Evolutionary conservation across 1,139 yeast genomes (phyloP).

Genomic region (Maudiozyma humilis): DNA sequence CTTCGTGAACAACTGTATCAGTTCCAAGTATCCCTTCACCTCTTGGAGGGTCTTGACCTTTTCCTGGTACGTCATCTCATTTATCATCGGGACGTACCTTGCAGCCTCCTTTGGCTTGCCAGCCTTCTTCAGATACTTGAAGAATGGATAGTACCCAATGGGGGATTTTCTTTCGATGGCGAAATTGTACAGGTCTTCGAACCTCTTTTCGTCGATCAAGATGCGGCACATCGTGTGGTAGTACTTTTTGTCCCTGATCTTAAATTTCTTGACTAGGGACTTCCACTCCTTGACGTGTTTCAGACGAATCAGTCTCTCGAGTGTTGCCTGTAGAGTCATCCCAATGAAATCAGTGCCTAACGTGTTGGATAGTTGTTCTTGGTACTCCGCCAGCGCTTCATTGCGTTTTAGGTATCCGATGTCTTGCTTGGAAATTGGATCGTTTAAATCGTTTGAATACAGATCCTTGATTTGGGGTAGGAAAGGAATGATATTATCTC

Average conservation of each 20-base stretch:
- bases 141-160: constrained; percentile 65
- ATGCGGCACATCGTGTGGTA: constrained; percentile 56
- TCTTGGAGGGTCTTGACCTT: constrained; percentile 22
- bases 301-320: constrained; percentile 46
- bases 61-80: constrained; percentile 21
- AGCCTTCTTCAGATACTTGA: constrained; percentile 16
- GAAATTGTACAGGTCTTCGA: constrained; percentile 51
- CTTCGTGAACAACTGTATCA: constrained; percentile 24
- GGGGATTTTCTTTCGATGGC: constrained; percentile 51
- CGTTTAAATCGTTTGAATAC: constrained; percentile 17
- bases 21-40: constrained; percentile 23
- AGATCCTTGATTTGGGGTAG: constrained; percentile 29
- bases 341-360: constrained; percentile 48
- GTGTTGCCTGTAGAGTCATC: constrained; percentile 48
- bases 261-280: constrained; percentile 52
- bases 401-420: constrained; percentile 40
- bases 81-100: constrained; percentile 21
- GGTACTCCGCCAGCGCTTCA: constrained; percentile 42
- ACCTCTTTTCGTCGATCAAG: constrained; percentile 45
- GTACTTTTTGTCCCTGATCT: constrained; percentile 53
- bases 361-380: constrained; percentile 47
- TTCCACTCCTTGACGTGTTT: constrained; percentile 54
- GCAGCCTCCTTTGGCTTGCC: constrained; percentile 26
- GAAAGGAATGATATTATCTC: constrained; percentile 14
- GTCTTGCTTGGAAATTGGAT: constrained; percentile 25